Conservation (phyloP, 306 rosid genomes). For the Cucurbita moschata region DNA sequence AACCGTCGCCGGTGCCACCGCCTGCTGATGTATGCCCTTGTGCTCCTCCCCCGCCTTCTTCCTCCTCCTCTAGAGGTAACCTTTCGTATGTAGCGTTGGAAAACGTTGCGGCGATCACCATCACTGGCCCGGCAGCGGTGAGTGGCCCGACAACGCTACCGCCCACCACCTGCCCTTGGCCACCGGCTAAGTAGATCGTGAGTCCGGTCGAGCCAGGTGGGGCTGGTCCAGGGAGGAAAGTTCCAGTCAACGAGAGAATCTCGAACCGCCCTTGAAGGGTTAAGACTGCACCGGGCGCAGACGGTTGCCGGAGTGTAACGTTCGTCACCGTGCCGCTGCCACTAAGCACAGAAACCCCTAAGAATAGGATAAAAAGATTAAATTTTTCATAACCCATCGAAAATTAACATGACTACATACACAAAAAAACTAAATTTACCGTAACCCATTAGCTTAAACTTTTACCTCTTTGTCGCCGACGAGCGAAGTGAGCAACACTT, state of each 20-base stretch:
- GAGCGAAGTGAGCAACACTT: conserved; percentile 48
- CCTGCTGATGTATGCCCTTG: conserved; percentile 14
- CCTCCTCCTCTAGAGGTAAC: conserved; percentile 60
- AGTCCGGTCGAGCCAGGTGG: conserved; percentile 50
- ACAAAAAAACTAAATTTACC: background rate
- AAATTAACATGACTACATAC: background rate
- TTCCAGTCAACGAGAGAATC: conserved; percentile 55
- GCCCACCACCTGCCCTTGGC: conserved; percentile 67
- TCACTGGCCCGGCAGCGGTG: conserved; percentile 58
- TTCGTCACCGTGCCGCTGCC: conserved; percentile 60
- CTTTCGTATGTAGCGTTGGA: conserved; percentile 71
- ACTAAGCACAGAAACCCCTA: conserved; percentile 39
- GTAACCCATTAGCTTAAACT: background rate
- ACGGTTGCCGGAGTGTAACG: conserved; percentile 58
- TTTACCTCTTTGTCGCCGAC: conserved; percentile 50
- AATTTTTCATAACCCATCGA: background rate
- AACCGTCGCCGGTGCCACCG: conserved; percentile 6
- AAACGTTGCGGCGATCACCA: conserved; percentile 69
- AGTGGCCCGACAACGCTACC: conserved; percentile 70
- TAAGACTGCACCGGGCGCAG: conserved; percentile 40
- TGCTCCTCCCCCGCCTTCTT: conserved; percentile 11
- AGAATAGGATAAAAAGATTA: background rate
- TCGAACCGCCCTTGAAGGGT: conserved; percentile 66
- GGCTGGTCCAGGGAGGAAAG: conserved; percentile 57
- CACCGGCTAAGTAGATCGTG: conserved; percentile 63